Conservation (phyloP, 306 rosid genomes). For the Malus orientalis region DNA sequence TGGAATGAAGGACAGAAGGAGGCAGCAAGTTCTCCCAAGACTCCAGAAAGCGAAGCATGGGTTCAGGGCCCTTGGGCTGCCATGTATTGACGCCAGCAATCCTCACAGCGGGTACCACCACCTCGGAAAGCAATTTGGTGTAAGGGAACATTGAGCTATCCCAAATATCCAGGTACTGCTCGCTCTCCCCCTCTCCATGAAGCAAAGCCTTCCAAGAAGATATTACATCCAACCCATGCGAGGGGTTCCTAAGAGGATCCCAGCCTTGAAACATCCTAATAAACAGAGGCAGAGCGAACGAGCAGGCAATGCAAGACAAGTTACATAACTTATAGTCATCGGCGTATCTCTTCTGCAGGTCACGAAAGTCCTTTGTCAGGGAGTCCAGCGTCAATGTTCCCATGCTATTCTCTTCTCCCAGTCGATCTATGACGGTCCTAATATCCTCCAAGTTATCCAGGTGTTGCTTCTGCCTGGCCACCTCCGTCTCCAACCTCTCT, state of each 20-base stretch:
- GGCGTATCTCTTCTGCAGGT: constrained; percentile 42
- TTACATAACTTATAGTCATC: constrained; percentile 73
- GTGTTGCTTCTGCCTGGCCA: constrained; percentile 56
- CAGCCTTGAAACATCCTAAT: constrained; percentile 81
- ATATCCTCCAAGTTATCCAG: constrained; percentile 54
- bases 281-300: constrained; percentile 71
- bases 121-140: constrained; percentile 73
- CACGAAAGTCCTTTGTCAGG: constrained; percentile 54
- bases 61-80: constrained; percentile 93
- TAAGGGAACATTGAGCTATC: constrained; percentile 41
- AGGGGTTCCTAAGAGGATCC: constrained; percentile 82
- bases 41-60: constrained; percentile 76
- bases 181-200: constrained; percentile 38
- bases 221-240: constrained; percentile 57
- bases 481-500: constrained; percentile 55
- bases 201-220: constrained; percentile 64
- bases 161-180: constrained; percentile 43
- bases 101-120: constrained; percentile 77
- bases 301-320: constrained; percentile 81
- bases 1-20: constrained; percentile 43
- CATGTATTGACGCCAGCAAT: constrained; percentile 79
- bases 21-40: constrained; percentile 81
- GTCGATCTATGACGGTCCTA: constrained; percentile 37
- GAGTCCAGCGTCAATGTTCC: constrained; percentile 68
- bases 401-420: constrained; percentile 46